Conservation (phyloP, 805 yeast species). For the Saturnispora galanensis region DNA sequence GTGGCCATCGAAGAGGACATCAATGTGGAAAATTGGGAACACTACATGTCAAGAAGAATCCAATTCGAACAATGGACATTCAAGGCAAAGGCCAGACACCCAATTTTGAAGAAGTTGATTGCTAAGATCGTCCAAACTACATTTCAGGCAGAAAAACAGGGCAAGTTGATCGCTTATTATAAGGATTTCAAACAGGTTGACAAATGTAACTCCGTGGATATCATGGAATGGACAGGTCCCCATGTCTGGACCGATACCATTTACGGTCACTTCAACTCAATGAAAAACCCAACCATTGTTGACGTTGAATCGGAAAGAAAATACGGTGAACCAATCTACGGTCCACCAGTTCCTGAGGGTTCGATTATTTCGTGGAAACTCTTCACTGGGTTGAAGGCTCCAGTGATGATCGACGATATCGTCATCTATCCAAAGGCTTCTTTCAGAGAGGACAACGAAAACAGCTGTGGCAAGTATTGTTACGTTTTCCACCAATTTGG, state of each 20-base stretch:
- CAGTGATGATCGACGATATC: constrained; percentile 27
- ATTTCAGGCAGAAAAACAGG: constrained; percentile 29
- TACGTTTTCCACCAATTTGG: constrained; percentile 28
- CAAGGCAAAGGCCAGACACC: constrained; percentile 54
- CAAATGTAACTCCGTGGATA: constrained; percentile 33
- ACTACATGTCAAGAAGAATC: constrained; percentile 40
- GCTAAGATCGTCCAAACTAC: constrained; percentile 44
- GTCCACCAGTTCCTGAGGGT: constrained; percentile 22
- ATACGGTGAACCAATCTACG: constrained; percentile 6
- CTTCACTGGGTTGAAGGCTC: constrained; percentile 26
- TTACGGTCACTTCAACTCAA: constrained; percentile 49
- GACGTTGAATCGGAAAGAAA: constrained; percentile 25
- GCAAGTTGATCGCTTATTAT: constrained; percentile 27
- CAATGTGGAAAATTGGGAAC: constrained; percentile 44
- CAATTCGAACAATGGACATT: constrained; percentile 57
- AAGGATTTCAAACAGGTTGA: constrained; percentile 30
- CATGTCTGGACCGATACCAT: constrained; percentile 72
- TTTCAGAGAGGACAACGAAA: constrained; percentile 27
- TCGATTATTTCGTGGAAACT: constrained; percentile 26
- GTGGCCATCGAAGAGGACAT: constrained; percentile 47
- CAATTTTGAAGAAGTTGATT: constrained; percentile 44
- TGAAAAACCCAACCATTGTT: constrained; percentile 26
- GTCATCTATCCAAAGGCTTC: constrained; percentile 27
- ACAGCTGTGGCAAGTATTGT: constrained; percentile 28
- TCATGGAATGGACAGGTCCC: constrained; percentile 71